Conservation (phyloP, 2,329 filamentous ascomycete genomes). For the Harringtonia lauricola region DNA sequence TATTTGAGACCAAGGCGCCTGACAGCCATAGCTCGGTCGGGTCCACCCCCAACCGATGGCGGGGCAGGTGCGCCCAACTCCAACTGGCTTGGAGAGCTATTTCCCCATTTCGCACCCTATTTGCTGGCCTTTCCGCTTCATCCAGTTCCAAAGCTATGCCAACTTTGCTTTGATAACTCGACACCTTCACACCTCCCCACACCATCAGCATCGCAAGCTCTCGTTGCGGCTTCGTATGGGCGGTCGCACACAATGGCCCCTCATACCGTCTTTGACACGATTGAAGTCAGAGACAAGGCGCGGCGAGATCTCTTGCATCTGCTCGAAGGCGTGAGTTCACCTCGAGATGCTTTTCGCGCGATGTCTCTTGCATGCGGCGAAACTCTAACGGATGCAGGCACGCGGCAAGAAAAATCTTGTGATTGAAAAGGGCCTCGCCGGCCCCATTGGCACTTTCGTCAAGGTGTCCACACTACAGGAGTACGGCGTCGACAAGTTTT, state of each 20-base stretch:
- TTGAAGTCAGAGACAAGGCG: slow-evolving; percentile 69
- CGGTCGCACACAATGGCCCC: slow-evolving; percentile 49
- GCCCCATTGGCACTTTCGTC: slow-evolving; percentile 80
- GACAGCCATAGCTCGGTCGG: no score
- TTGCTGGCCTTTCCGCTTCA: no score
- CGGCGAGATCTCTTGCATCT: slow-evolving; percentile 83
- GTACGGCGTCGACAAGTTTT: slow-evolving; percentile 96
- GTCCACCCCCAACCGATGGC: no score
- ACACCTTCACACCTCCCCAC: background rate
- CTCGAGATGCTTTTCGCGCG: background rate
- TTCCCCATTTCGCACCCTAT: no score
- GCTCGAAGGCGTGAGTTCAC: slow-evolving; percentile 85
- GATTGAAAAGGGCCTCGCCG: slow-evolving; percentile 81
- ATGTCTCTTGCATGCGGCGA: slow-evolving; percentile 11
- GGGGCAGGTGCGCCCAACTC: no score
- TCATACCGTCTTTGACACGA: slow-evolving; percentile 59
- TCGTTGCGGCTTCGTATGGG: background rate
- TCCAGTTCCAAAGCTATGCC: no score
- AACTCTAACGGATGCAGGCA: slow-evolving; percentile 45
- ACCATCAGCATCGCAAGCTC: no score
- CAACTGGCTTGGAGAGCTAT: no score
- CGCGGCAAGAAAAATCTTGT: slow-evolving; percentile 98
- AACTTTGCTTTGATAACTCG: no score
- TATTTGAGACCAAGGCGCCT: no score
- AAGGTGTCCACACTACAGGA: slow-evolving; percentile 94